These are phyloP conservation scores for Candida awuae DNA, from an alignment of 805 yeast species.

Conservation along the genomic window DNA sequence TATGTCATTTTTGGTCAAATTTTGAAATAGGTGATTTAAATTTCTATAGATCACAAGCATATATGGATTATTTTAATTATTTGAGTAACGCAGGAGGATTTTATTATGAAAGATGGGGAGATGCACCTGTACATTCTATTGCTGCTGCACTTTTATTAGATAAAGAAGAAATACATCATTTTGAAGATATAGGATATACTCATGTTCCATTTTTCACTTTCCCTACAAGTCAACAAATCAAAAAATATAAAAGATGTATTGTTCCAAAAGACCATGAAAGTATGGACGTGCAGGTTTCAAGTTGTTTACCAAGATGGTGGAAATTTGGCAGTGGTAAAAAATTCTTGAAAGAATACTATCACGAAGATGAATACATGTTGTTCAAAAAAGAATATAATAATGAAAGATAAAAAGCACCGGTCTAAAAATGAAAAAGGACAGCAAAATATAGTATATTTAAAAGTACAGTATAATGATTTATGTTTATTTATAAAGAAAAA, in stretches of 20 bases:
- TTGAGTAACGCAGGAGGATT: conserved; percentile 68
- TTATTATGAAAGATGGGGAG: conserved; percentile 91
- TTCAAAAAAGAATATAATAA: not conserved
- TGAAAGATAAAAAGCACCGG: too few species aligned
- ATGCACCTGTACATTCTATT: conserved; percentile 82
- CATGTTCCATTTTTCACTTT: conserved; percentile 65
- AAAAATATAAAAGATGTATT: conserved; percentile 50
- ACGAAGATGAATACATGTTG: conserved; percentile 23
- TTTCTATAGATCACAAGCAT: conserved; percentile 61
- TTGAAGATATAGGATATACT: conserved; percentile 73
- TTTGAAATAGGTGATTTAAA: conserved; percentile 69
- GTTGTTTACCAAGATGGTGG: conserved; percentile 77
- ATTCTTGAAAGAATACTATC: conserved; percentile 40
- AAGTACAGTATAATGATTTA: not conserved
- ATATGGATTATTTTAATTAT: conserved; percentile 51
- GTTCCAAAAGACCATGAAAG: conserved; percentile 33
- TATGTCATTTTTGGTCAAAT: conserved; percentile 85
- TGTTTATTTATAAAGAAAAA: not conserved
- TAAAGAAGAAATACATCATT: conserved; percentile 58
- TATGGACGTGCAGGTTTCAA: conserved; percentile 38
- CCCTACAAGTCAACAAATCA: conserved; percentile 43
- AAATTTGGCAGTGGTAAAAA: conserved; percentile 53
- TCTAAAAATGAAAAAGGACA: not conserved
- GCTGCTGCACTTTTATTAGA: conserved; percentile 56
- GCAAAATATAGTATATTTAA: too few species aligned